These are phyloP conservation scores for Teratosphaeria viscida DNA, from an alignment of 2,329 filamentous ascomycete genomes.

Conservation along the genomic window DNA sequence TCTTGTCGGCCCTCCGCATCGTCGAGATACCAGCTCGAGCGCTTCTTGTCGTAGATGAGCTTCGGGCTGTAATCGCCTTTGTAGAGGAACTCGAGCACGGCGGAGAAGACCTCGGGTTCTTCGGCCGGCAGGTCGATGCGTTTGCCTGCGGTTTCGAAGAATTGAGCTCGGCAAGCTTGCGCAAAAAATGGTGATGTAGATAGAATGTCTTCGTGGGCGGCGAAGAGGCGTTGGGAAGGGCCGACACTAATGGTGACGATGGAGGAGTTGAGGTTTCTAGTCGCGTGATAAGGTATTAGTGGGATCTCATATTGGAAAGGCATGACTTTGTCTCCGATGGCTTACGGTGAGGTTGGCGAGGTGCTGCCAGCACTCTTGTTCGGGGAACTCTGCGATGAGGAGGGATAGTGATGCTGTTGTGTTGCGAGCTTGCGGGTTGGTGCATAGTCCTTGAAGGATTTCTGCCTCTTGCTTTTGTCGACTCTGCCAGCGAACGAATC, in stretches of 20 bases:
- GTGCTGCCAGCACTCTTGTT: conserved; percentile 13
- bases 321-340: not conserved
- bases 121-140: conserved; percentile 74
- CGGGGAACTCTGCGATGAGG: conserved; percentile 19
- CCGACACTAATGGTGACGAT: conserved; percentile 83
- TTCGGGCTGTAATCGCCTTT: conserved; percentile 89
- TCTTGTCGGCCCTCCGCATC: conserved; percentile 39
- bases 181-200: conserved; percentile 70
- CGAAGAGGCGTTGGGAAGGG: conserved; percentile 61
- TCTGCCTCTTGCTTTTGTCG: conserved; percentile 25
- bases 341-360: conserved; percentile 24
- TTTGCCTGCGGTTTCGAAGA: conserved; percentile 52
- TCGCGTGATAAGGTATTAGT: conserved; percentile 8
- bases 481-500: conserved; percentile 25
- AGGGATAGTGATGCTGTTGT: conserved; percentile 10
- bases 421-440: conserved; percentile 17
- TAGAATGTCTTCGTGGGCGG: conserved; percentile 80
- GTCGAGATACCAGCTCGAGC: conserved; percentile 75
- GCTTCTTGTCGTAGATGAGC: conserved; percentile 69
- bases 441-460: conserved; percentile 24
- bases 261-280: conserved; percentile 46
- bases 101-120: conserved; percentile 83
- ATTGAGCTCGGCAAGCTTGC: conserved; percentile 51
- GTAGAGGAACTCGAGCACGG: conserved; percentile 82
- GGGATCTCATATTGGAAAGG: too few species aligned